Evolutionary conservation across 208 protist species (phyloP), one percentile per base, ranked within the genome.

Genomic region (Naegleria lovaniensis): DNA sequence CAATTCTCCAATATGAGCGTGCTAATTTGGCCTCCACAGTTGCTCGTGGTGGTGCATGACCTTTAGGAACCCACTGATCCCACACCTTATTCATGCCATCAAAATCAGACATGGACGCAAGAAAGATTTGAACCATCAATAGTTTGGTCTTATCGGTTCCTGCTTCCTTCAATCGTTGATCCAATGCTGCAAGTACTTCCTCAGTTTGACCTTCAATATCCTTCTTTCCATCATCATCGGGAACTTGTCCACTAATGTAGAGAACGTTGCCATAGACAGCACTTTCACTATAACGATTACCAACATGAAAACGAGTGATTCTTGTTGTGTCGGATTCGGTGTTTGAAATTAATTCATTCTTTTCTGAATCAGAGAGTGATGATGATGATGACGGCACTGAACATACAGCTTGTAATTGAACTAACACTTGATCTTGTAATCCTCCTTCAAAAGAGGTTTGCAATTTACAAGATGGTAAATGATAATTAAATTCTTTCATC

Each of bases 61-160:
- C 76, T 33, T 84, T 84, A 19, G 76, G 76, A 39, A 84, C 76
- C 76, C 76, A 84, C 16, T 19, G 11, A 84, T 84, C 76, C 76
- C 76, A 84, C 33, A 84, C 76, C 38, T 84, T 15, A 84, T 84
- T 84, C 76, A 84, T 84, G 16, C 33, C 76, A 84, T 19, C 29
- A 84, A 41, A 84, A 40, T 84, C 76, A 22, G 0, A 4, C 38
- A 84, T 84, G 1, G 9, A 38, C 2, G 76, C 38, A 11, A 84
- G 29, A 33, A 41, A 84, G 33, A 84, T 84, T 33, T 33, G 29
- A 40, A 40, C 76, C 33, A 40, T 41, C 76, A 84, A 84, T 3
- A 84, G 29, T 84, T 40, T 84, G 5, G 76, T 41, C 38, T 84
- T 84, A 11, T 84, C 76, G 39, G 33, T 84, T 41, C 76, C 76